phyloP scores from a whole-genome alignment of 2,329 filamentous ascomycete species.

The Arthrobotrys conoides region DNA sequence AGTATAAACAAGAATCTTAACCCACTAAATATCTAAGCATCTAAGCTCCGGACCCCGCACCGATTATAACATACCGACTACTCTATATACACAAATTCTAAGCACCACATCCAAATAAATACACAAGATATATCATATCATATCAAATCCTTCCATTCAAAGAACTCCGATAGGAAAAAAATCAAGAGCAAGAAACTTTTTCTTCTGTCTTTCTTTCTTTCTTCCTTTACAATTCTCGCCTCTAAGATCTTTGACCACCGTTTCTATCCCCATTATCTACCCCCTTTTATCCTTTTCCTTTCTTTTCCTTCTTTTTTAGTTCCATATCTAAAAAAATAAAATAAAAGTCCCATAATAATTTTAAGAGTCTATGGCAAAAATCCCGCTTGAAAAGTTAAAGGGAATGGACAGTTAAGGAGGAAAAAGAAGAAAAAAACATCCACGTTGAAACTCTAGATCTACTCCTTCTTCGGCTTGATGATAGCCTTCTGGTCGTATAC shows the following conservation, averaged over 20 bases:
- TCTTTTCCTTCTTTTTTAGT: background rate
- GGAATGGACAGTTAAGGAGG: background rate
- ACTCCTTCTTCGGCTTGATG: conserved; percentile 52
- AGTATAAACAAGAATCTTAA: conserved; percentile 16
- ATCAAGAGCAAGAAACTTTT: conserved; percentile 5
- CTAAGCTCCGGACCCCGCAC: conserved; percentile 2
- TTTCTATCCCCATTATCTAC: conserved; percentile 15
- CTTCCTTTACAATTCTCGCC: background rate
- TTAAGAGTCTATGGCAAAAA: conserved; percentile 11
- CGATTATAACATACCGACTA: conserved; percentile 2
- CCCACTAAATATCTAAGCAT: conserved; percentile 18
- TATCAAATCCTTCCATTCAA: conserved; percentile 12
- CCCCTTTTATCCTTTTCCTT: no score
- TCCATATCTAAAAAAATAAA: conserved; percentile 15
- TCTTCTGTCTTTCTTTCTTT: background rate
- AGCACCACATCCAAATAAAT: conserved; percentile 2
- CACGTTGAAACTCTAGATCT: background rate
- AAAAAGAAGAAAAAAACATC: background rate
- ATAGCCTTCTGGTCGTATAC: conserved; percentile 73
- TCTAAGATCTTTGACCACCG: background rate
- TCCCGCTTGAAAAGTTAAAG: conserved; percentile 5
- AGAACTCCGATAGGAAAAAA: background rate
- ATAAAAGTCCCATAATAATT: background rate
- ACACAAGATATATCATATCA: background rate
- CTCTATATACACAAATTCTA: conserved; percentile 27